Conservation (phyloP, 192 early-diverging fungal genomes). For the Backusella sp. region DNA sequence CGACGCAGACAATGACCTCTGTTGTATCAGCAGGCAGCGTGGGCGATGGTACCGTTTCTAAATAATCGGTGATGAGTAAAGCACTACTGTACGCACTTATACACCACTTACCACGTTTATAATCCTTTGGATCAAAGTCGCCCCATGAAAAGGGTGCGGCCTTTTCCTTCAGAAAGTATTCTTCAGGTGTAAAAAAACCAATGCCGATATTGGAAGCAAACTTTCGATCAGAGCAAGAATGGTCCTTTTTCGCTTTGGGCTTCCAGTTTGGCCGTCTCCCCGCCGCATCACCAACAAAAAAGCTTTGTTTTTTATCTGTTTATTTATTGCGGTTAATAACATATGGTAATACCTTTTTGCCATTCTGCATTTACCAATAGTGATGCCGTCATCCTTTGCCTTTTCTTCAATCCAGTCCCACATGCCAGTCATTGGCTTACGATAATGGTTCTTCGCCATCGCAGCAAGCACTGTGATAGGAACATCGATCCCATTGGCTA, state of each 20-base stretch:
- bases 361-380: conserved; percentile 34
- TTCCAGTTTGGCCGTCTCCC: conserved; percentile 72
- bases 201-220: conserved; percentile 77
- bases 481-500: conserved; percentile 36
- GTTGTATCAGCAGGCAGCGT: conserved; percentile 13
- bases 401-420: conserved; percentile 57
- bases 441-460: conserved; percentile 60
- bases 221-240: conserved; percentile 82
- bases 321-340: not conserved
- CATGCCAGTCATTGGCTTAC: conserved; percentile 77
- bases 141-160: conserved; percentile 47
- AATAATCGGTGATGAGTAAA: not conserved
- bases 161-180: conserved; percentile 60
- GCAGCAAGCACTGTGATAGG: conserved; percentile 77
- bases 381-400: conserved; percentile 35
- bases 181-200: conserved; percentile 82
- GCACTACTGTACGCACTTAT: conserved; percentile 5
- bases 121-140: conserved; percentile 47
- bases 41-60: conserved; percentile 18
- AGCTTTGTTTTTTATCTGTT: conserved; percentile 58
- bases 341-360: not conserved
- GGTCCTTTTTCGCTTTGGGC: conserved; percentile 60
- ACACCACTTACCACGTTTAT: conserved; percentile 19
- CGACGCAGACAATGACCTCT: conserved; percentile 78
- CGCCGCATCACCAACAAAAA: conserved; percentile 95